These are phyloP conservation scores for Pistacia atlantica DNA, from an alignment of 345 rosid genomes.

Conservation along the genomic window DNA sequence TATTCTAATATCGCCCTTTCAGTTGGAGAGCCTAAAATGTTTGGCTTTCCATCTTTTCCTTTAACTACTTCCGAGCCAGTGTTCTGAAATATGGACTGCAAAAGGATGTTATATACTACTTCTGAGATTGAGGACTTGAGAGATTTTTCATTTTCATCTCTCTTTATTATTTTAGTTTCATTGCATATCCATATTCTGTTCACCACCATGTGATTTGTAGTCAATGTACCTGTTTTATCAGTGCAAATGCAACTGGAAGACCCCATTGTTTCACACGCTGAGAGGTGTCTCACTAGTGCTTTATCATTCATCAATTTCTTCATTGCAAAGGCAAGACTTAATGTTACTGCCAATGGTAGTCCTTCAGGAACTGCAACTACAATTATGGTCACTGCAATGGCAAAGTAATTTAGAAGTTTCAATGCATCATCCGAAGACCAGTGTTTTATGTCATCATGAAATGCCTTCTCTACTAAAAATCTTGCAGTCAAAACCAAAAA, in stretches of 20 bases:
- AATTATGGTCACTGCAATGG: constrained; percentile 74
- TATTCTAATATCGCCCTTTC: constrained; percentile 72
- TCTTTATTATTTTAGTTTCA: constrained; percentile 29
- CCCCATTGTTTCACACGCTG: constrained; percentile 86
- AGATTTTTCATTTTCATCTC: constrained; percentile 22
- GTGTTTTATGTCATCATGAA: constrained; percentile 39
- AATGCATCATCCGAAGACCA: constrained; percentile 46
- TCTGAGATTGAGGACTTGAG: constrained; percentile 42
- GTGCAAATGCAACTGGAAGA: constrained; percentile 74
- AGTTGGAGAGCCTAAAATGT: constrained; percentile 70
- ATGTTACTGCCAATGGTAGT: constrained; percentile 73
- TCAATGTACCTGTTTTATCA: constrained; percentile 76
- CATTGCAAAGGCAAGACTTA: constrained; percentile 85
- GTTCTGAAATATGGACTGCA: constrained; percentile 77
- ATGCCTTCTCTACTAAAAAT: constrained; percentile 44
- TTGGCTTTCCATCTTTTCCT: constrained; percentile 60
- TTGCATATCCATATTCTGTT: constrained; percentile 57
- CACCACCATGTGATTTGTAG: constrained; percentile 68
- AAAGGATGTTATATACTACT: constrained; percentile 38
- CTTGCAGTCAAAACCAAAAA: constrained; percentile 56
- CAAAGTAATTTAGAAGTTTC: constrained; percentile 58
- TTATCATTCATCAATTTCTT: constrained; percentile 71
- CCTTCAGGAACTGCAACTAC: constrained; percentile 89
- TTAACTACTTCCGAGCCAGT: constrained; percentile 66
- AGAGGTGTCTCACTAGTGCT: constrained; percentile 72